Percentiles rank a stretch among this genome's conserved stretches.
Evolutionary conservation across 768 basidiomycete genomes (phyloP).

Genomic region (Termitomyces sp.): DNA sequence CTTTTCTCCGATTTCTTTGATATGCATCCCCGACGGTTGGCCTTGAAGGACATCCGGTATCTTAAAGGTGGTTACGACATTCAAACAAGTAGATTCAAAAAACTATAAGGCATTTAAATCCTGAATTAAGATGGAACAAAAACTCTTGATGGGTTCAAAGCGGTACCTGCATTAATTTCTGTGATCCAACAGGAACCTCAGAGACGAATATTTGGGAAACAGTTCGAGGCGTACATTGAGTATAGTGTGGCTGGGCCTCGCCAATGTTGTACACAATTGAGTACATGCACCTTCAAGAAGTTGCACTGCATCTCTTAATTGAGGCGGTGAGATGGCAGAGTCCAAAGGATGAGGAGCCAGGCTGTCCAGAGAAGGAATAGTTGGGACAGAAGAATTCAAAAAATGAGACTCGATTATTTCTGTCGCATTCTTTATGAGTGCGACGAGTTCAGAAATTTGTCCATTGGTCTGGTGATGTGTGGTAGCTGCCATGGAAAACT

Average conservation of each 20-base stretch:
- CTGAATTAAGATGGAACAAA: too few relatives aligned
- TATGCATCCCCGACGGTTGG: too few relatives aligned
- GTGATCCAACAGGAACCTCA: too few relatives aligned
- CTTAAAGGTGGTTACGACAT: too few relatives aligned
- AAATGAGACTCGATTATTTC: slow-evolving; percentile 3
- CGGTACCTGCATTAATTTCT: too few relatives aligned
- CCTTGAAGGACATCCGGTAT: too few relatives aligned
- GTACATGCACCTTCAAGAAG: slow-evolving; percentile 24
- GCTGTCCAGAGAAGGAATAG: slow-evolving; percentile 19
- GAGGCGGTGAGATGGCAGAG: slow-evolving; percentile 9
- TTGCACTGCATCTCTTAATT: slow-evolving; percentile 19
- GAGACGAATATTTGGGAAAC: too few relatives aligned
- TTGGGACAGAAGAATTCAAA: not conserved
- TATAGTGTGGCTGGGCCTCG: slow-evolving; percentile 18
- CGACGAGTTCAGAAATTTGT: slow-evolving; percentile 6
- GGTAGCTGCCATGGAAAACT: not conserved
- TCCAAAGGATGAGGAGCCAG: slow-evolving; percentile 19
- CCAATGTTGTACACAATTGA: slow-evolving; percentile 20
- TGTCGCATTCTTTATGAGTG: slow-evolving; percentile 14
- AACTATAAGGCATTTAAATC: too few relatives aligned
- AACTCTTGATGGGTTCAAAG: too few relatives aligned
- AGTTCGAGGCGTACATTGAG: slow-evolving; percentile 14
- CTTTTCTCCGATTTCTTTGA: too few relatives aligned
- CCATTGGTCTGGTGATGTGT: not conserved
- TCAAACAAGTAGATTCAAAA: too few relatives aligned